Evolutionary conservation across 2,329 filamentous ascomycete species (phyloP).

Genomic region (Penicillium thymicola): DNA sequence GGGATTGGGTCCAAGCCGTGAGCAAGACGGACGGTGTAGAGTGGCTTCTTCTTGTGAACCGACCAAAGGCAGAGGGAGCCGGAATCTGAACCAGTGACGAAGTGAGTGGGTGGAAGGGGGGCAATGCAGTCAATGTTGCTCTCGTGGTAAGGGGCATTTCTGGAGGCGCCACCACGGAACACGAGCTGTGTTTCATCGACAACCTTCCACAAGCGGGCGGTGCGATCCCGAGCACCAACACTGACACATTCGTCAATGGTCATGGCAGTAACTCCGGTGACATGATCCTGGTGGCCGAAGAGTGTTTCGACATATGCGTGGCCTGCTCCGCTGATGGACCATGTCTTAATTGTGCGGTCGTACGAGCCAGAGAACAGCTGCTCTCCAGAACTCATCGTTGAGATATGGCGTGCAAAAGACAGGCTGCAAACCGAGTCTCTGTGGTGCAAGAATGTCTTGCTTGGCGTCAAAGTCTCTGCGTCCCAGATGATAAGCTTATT

Average conservation of each 20-base stretch:
- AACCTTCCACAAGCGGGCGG: conserved; percentile 92
- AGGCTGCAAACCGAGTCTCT: conserved; percentile 81
- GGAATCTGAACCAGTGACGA: conserved; percentile 92
- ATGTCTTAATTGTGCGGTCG: conserved; percentile 92
- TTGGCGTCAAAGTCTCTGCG: conserved; percentile 69
- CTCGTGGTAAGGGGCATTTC: conserved; percentile 57
- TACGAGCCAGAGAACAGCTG: conserved; percentile 88
- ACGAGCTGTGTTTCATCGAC: conserved; percentile 93
- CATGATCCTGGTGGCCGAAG: conserved; percentile 91
- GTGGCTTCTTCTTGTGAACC: conserved; percentile 88
- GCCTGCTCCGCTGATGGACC: conserved; percentile 74
- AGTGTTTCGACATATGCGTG: conserved; percentile 92
- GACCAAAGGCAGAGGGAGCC: conserved; percentile 85
- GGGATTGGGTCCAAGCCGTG: conserved; percentile 79
- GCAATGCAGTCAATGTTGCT: conserved; percentile 90
- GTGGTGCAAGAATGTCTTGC: conserved; percentile 87
- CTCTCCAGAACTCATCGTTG: conserved; percentile 56
- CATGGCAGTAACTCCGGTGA: conserved; percentile 78
- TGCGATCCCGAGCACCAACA: conserved; percentile 86
- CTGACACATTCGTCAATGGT: conserved; percentile 85
- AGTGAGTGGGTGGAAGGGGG: conserved; percentile 84
- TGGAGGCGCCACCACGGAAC: conserved; percentile 71
- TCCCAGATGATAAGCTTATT: conserved; percentile 85
- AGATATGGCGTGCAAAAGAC: conserved; percentile 76
- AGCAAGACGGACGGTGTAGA: conserved; percentile 73